Evolutionary conservation across 2,329 filamentous ascomycete genomes (phyloP).

Genomic region (Onygenales sp.): DNA sequence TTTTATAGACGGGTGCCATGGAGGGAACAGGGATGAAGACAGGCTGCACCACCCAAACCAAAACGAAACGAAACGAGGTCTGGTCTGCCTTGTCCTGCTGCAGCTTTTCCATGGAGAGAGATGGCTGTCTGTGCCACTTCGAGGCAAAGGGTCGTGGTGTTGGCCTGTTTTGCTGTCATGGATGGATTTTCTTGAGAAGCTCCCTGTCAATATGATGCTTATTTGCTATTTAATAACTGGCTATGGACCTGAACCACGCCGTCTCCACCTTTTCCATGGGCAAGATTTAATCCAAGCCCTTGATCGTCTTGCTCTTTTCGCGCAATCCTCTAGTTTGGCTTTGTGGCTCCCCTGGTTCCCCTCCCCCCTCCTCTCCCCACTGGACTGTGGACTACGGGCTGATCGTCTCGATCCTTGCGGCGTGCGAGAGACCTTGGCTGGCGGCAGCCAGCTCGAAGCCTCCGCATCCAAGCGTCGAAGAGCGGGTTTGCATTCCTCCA

Average conservation of each 20-base stretch:
- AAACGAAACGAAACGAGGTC: neutral
- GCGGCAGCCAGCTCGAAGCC: neutral
- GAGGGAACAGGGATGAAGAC: neutral
- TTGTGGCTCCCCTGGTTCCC: slow-evolving; percentile 8
- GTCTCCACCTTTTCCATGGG: neutral
- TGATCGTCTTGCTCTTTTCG: slow-evolving; percentile 13
- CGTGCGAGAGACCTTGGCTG: neutral
- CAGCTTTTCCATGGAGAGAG: no score
- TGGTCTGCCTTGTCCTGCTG: no score
- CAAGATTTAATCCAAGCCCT: slow-evolving; percentile 4
- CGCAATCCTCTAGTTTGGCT: slow-evolving; percentile 3
- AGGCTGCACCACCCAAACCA: neutral
- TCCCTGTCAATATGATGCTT: no score
- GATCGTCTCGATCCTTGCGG: neutral
- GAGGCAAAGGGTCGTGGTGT: no score
- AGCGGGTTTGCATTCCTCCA: neutral
- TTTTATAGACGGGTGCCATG: neutral
- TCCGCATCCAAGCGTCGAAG: neutral
- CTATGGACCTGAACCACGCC: neutral
- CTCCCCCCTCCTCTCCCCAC: slow-evolving; percentile 1
- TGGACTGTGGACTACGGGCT: neutral
- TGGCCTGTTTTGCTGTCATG: no score
- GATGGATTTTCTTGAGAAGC: no score
- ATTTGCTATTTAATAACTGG: no score
- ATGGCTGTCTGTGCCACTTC: neutral